Base-by-base conservation (phyloP, 352 stramenopile species). In the Blastocystis sp. region DNA sequence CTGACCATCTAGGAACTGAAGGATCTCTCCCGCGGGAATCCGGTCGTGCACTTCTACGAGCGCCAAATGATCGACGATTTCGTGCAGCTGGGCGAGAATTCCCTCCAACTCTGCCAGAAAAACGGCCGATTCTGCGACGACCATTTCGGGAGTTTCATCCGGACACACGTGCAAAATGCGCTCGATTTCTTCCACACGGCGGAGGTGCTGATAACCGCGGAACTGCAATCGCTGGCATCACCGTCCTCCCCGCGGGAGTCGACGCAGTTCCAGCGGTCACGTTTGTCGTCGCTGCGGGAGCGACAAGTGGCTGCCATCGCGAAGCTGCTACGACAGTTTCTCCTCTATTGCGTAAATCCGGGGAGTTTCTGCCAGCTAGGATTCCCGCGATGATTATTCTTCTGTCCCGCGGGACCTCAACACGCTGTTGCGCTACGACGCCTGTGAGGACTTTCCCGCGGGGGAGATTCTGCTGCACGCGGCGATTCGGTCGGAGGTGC, bases 101-200 rank as follows among this genome's bases (percentile, higher is more conserved):
- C 56, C 11, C n/a, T 54, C 49, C 8, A 24, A 14, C 34, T 61
- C 49, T 38, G 67, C 67, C 7, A 76, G 9, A 21, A 27, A 54
- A 54, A 21, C 40, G 8, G 24, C 46, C 36, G 32, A 16, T 8
- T 11, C 32, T 0, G 36, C 8, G 4, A 16, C 4, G 4, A 48
- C 14, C 4, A 0, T 4, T 18, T 14, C 36, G 6, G n/a, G 18
- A 18, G 16, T 0, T 21, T 72, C n/a, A 40, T 59, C 27, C 38
- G 56, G 14, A 69, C 57, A 6, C 67, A 78, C 49, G 44, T 36
- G 18, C 34, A 78, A n/a, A 78, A 78, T 9, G 67, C 67, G 44
- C 49, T 78, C 14, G 67, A 78, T 44, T 78, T 38, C 27, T 59
- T 38, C 21, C 42, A 78, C 49, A 78, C 67, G 44, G 48, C 36